Conservation (phyloP, 495 filamentous ascomycete species). For the Gamarada debralockiae region DNA sequence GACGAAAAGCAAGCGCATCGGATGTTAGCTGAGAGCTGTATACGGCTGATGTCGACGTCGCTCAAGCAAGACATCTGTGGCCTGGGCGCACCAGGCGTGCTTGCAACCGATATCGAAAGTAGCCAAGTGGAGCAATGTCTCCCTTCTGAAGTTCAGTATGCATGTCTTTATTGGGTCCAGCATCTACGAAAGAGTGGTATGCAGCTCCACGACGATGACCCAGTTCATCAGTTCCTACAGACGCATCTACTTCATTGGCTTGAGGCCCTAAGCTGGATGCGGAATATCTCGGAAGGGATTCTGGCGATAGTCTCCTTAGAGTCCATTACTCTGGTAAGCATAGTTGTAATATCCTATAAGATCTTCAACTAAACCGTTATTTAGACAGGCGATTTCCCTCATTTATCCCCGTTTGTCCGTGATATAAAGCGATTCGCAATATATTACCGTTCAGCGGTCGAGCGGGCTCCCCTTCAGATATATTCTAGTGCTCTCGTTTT, state of each 20-base stretch:
- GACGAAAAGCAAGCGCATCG: too few relatives aligned
- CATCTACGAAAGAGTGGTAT: background rate
- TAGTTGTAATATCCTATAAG: background rate
- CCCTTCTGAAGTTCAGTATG: constrained; percentile 22
- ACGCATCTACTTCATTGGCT: too few relatives aligned
- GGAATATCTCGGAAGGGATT: constrained; percentile 10
- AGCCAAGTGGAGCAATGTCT: constrained; percentile 9
- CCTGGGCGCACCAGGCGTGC: too few relatives aligned
- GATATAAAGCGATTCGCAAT: constrained; percentile 34
- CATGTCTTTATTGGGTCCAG: constrained; percentile 10
- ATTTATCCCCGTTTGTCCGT: constrained; percentile 20
- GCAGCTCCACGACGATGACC: background rate
- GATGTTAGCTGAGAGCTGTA: background rate
- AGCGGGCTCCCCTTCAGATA: too few relatives aligned
- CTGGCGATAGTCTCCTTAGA: background rate
- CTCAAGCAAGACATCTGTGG: background rate
- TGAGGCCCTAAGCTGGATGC: constrained; percentile 1
- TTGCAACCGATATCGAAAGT: constrained; percentile 18
- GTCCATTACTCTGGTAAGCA: background rate
- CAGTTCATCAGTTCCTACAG: constrained; percentile 7
- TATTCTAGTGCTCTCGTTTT: constrained; percentile 31
- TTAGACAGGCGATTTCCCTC: background rate
- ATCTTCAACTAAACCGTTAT: background rate
- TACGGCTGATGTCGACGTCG: background rate
- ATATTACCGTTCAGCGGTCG: constrained; percentile 19